A percentile compares a stretch with the other conserved stretches of the same genome.
Conservation (phyloP, 2,329 filamentous ascomycete genomes). For the Penicillium frequentans region DNA sequence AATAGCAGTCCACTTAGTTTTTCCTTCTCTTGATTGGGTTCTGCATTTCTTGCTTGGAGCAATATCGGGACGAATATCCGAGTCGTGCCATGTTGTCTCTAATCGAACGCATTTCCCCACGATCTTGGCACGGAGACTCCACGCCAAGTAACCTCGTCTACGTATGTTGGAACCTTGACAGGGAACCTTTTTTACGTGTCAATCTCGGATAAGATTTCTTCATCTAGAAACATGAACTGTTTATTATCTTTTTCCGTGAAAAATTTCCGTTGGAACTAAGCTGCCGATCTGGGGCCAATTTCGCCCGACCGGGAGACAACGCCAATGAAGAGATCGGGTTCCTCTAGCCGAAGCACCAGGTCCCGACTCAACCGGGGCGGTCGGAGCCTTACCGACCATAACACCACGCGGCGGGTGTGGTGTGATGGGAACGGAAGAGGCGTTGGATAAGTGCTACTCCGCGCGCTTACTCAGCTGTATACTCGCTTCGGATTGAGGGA, state of each 20-base stretch:
- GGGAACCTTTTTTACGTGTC: neutral
- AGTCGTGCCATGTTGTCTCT: neutral
- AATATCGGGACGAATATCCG: neutral
- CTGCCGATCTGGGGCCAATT: neutral
- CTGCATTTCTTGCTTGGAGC: neutral
- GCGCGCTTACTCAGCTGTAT: constrained; percentile 6
- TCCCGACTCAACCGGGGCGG: neutral
- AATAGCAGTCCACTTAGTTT: neutral
- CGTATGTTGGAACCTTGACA: neutral
- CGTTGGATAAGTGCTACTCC: constrained; percentile 10
- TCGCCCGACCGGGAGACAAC: neutral
- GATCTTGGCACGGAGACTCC: neutral
- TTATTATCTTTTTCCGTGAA: neutral
- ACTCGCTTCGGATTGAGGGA: neutral
- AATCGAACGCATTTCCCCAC: neutral
- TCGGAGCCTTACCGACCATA: neutral
- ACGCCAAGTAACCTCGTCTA: neutral
- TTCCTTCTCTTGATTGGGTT: neutral
- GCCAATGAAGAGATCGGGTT: neutral
- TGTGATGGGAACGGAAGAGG: neutral
- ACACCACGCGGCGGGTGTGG: neutral
- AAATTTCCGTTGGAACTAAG: neutral
- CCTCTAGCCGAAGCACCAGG: neutral
- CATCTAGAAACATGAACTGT: neutral
- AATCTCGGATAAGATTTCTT: neutral